phyloP scores from a whole-genome alignment of 768 basidiomycete species.

The Boletellus ananiceps region DNA sequence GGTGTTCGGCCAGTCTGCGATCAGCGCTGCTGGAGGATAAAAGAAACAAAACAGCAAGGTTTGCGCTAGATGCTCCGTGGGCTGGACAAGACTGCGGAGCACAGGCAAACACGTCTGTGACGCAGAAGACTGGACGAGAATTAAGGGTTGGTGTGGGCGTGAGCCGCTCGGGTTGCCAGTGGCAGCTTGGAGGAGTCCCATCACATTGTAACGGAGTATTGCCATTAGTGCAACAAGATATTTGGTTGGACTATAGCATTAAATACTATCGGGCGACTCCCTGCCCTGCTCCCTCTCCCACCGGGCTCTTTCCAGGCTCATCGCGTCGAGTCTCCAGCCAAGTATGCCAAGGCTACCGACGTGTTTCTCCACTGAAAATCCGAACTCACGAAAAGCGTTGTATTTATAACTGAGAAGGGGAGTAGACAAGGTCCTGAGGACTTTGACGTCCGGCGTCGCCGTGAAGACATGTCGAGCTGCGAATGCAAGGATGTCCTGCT shows the following conservation, averaged over 20 bases:
- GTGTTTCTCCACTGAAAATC: slow-evolving; percentile 46
- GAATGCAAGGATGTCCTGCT: slow-evolving; percentile 61
- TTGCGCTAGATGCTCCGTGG: slow-evolving; percentile 13
- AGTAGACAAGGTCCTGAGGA: slow-evolving; percentile 44
- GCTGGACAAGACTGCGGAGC: slow-evolving; percentile 43
- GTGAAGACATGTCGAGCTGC: slow-evolving; percentile 58
- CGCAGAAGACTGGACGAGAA: slow-evolving; percentile 56
- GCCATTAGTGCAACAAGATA: too few relatives aligned
- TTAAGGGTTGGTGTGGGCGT: slow-evolving; percentile 38
- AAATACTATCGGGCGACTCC: slow-evolving; percentile 6
- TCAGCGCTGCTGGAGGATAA: slow-evolving; percentile 46
- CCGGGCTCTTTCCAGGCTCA: slow-evolving; percentile 40
- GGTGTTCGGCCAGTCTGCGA: slow-evolving; percentile 28
- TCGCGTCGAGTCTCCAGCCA: slow-evolving; percentile 48
- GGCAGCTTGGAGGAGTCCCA: slow-evolving; percentile 24
- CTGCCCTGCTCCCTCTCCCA: slow-evolving; percentile 39
- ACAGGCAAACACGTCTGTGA: slow-evolving; percentile 56
- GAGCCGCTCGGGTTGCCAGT: slow-evolving; percentile 19
- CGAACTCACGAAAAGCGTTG: slow-evolving; percentile 40
- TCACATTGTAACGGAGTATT: slow-evolving; percentile 1
- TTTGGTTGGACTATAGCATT: neutral
- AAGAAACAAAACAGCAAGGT: slow-evolving; percentile 56
- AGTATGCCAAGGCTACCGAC: slow-evolving; percentile 49
- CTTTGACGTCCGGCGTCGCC: slow-evolving; percentile 36
- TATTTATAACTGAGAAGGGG: slow-evolving; percentile 50